phyloP scores from a whole-genome alignment of 2,329 filamentous ascomycete genomes.

The Bretziella fagacearum region DNA sequence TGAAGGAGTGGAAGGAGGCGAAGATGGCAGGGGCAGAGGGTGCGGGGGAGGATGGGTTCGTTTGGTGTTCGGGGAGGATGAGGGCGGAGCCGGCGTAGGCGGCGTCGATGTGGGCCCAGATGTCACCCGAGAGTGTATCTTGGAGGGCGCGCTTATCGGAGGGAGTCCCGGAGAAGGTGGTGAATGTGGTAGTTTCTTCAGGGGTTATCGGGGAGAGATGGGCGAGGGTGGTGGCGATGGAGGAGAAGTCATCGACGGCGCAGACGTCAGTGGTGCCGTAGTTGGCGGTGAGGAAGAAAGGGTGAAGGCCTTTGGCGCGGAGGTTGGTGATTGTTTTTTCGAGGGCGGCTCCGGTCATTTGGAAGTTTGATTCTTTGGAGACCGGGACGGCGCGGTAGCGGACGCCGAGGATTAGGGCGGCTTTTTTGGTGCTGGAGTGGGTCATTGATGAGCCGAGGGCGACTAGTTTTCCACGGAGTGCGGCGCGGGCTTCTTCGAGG shows the following conservation, averaged over 20 bases:
- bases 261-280: constrained; percentile 81
- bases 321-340: constrained; percentile 45
- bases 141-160: constrained; percentile 16
- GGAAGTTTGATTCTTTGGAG: constrained; percentile 43
- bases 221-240: constrained; percentile 38
- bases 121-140: constrained; percentile 25
- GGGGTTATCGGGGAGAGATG: not conserved
- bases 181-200: not conserved
- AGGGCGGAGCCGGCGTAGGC: constrained; percentile 82
- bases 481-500: constrained; percentile 51
- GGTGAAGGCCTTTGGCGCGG: constrained; percentile 52
- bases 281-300: constrained; percentile 73
- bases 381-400: constrained; percentile 56
- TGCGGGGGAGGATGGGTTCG: constrained; percentile 35
- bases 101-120: constrained; percentile 91
- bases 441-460: constrained; percentile 64
- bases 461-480: constrained; percentile 45
- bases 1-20: constrained; percentile 64
- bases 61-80: constrained; percentile 63
- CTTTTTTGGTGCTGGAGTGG: constrained; percentile 77
- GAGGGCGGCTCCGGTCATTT: constrained; percentile 50
- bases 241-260: constrained; percentile 64
- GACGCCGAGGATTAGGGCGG: constrained; percentile 71
- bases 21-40: constrained; percentile 32
- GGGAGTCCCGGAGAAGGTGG: not conserved